phyloP scores from a whole-genome alignment of 148 eudicot genomes.

The Camellia lanceoleosa region DNA sequence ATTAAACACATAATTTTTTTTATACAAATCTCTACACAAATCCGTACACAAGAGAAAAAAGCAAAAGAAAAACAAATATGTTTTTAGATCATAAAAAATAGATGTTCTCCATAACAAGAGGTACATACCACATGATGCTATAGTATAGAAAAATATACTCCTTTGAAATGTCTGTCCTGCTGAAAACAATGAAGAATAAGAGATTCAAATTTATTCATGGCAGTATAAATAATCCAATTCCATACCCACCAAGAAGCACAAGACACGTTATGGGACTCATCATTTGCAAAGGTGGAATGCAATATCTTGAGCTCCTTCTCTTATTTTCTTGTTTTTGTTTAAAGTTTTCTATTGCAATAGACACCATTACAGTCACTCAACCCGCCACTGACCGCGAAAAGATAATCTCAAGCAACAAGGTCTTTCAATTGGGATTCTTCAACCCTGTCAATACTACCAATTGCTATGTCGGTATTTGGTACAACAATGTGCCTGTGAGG shows the following conservation, averaged over 20 bases:
- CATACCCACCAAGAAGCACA: background rate
- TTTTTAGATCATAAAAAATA: too few relatives aligned
- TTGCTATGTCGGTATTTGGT: conserved; percentile 51
- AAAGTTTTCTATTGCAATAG: conserved; percentile 11
- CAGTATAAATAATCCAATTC: background rate
- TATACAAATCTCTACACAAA: too few relatives aligned
- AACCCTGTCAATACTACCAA: conserved; percentile 30
- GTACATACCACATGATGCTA: too few relatives aligned
- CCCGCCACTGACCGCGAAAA: conserved; percentile 28
- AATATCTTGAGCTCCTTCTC: background rate
- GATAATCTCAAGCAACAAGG: conserved; percentile 29
- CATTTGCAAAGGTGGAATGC: background rate
- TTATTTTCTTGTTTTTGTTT: background rate
- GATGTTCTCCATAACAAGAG: too few relatives aligned
- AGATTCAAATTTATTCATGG: too few relatives aligned
- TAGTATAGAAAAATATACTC: too few relatives aligned
- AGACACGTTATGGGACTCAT: background rate
- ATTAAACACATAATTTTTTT: too few relatives aligned
- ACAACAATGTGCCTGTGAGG: conserved; percentile 12
- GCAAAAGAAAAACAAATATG: too few relatives aligned
- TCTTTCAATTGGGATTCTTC: conserved; percentile 44
- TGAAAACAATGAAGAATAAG: background rate
- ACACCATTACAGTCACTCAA: conserved; percentile 18
- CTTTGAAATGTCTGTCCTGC: too few relatives aligned
- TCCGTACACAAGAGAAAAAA: too few relatives aligned